These are phyloP conservation scores for Conringia planisiliqua DNA, from an alignment of 345 rosid genomes.

Conservation along the genomic window DNA sequence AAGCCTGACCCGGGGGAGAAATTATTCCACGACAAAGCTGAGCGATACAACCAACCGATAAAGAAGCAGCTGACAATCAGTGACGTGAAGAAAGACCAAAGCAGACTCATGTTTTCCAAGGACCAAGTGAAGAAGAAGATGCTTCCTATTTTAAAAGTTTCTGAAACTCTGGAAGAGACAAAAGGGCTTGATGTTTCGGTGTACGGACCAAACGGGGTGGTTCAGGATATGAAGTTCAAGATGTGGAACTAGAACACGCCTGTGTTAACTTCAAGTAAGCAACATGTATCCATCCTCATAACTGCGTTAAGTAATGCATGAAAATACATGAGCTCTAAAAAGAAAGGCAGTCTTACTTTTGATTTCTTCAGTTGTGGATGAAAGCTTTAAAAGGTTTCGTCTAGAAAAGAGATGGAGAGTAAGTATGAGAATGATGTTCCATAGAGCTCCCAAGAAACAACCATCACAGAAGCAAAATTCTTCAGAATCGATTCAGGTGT, in stretches of 20 bases:
- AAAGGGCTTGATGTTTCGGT: not conserved
- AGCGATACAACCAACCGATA: not conserved
- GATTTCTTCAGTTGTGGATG: too few relatives aligned
- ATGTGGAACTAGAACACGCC: not conserved
- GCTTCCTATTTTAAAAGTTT: not conserved
- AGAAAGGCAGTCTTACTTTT: too few relatives aligned
- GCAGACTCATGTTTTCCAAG: conserved; percentile 7
- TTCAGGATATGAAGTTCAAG: conserved; percentile 5
- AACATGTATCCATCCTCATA: too few relatives aligned
- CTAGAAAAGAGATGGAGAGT: too few relatives aligned
- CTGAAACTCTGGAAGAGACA: not conserved
- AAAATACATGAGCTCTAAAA: too few relatives aligned
- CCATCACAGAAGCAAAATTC: too few relatives aligned
- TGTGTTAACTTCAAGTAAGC: conserved; percentile 15
- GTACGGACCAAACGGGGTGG: not conserved
- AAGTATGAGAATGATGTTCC: too few relatives aligned
- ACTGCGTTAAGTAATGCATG: too few relatives aligned
- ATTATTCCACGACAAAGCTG: not conserved
- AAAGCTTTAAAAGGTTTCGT: too few relatives aligned
- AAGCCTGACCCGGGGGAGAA: not conserved
- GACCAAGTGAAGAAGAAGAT: not conserved
- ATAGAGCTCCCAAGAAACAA: too few relatives aligned
- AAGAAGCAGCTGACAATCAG: conserved; percentile 12
- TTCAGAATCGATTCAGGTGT: too few relatives aligned
- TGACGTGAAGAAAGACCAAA: not conserved